Percentiles rank a stretch among this genome's conserved stretches.
phyloP scores from a whole-genome alignment of 371 early-diverging fungal species.

The Zopfochytrium polystomum region DNA sequence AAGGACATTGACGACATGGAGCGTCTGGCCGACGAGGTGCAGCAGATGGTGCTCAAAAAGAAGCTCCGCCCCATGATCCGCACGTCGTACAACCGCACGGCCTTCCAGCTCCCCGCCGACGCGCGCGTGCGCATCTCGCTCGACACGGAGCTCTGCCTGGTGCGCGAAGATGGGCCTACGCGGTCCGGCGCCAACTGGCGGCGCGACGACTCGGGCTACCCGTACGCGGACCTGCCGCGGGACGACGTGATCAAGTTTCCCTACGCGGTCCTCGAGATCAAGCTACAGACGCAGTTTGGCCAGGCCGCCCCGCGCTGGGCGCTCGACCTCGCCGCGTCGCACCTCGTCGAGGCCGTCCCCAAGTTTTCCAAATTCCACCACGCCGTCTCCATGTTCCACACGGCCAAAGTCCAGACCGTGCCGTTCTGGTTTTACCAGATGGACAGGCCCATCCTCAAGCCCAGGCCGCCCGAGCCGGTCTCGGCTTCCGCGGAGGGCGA shows the following conservation, averaged over 20 bases:
- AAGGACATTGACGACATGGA: conserved; percentile 43
- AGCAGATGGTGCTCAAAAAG: conserved; percentile 40
- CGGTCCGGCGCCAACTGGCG: conserved; percentile 85
- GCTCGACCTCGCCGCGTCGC: conserved; percentile 76
- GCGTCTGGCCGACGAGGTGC: conserved; percentile 47
- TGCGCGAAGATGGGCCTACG: conserved; percentile 53
- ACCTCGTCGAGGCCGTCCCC: conserved; percentile 91
- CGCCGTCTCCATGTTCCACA: conserved; percentile 86
- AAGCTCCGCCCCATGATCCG: conserved; percentile 50
- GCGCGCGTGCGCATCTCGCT: conserved; percentile 51
- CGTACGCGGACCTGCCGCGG: conserved; percentile 75
- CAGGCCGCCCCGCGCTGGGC: conserved; percentile 92
- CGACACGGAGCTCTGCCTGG: conserved; percentile 58
- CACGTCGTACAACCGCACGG: conserved; percentile 56
- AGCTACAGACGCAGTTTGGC: conserved; percentile 84
- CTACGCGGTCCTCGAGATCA: conserved; percentile 96
- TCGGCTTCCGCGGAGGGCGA: too few relatives aligned
- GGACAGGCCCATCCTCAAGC: conserved; percentile 30
- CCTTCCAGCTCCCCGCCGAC: conserved; percentile 58
- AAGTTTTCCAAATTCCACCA: conserved; percentile 98
- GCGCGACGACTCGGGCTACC: conserved; percentile 75
- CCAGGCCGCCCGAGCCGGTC: conserved; percentile 15
- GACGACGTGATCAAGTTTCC: conserved; percentile 88
- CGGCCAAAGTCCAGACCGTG: conserved; percentile 74
- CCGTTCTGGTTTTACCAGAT: conserved; percentile 84